A percentile compares a stretch with the other conserved stretches of the same genome.
Evolutionary conservation across 2,329 filamentous ascomycete genomes (phyloP).

Genomic region (Fusarium abutilonis): DNA sequence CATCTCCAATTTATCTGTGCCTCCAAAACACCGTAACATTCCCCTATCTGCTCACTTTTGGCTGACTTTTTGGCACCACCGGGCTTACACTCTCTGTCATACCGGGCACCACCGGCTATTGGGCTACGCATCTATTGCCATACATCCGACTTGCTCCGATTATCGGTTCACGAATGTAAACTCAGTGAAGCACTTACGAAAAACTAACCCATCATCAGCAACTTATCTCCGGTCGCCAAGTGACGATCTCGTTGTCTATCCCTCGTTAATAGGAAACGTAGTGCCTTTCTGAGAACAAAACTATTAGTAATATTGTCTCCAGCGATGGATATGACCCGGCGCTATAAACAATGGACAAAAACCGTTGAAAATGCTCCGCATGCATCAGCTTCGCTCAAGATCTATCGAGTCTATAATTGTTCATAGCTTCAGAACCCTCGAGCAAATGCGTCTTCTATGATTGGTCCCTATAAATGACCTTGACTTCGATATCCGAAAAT

Average conservation of each 20-base stretch:
- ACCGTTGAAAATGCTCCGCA: constrained; percentile 9
- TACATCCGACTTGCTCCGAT: constrained; percentile 39
- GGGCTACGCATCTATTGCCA: constrained; percentile 1
- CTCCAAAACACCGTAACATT: constrained; percentile 29
- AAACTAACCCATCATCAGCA: constrained; percentile 34
- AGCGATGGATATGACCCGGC: background rate
- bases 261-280: constrained; percentile 26
- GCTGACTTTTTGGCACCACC: constrained; percentile 27
- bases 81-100: constrained; percentile 6
- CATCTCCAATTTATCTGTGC: background rate
- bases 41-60: constrained; percentile 39
- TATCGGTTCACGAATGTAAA: constrained; percentile 9
- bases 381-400: constrained; percentile 15
- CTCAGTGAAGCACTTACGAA: constrained; percentile 12
- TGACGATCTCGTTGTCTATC: constrained; percentile 19
- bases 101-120: constrained; percentile 9
- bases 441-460: constrained; percentile 36
- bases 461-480: constrained; percentile 31
- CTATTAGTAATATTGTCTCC: constrained; percentile 31
- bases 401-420: constrained; percentile 25
- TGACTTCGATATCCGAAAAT: constrained; percentile 28
- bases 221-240: constrained; percentile 36
- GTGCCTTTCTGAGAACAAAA: constrained; percentile 16
- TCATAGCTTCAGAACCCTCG: constrained; percentile 22
- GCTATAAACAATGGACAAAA: background rate